phyloP scores from a whole-genome alignment of 2,329 filamentous ascomycete genomes.

The Penicillium sp. region DNA sequence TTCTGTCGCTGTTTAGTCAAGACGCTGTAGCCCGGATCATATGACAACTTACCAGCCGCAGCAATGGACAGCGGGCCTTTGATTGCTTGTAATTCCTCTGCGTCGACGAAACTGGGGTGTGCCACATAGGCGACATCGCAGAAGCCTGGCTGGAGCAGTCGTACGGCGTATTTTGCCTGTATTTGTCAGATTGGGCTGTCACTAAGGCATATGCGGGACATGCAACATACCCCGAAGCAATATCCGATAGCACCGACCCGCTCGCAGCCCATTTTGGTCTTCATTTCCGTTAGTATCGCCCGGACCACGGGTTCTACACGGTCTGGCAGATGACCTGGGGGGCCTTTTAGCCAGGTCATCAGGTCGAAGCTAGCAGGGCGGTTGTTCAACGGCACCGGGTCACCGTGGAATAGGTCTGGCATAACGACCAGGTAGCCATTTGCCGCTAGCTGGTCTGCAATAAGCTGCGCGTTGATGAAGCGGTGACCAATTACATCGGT shows the following conservation, averaged over 20 bases:
- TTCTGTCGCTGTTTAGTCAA: slow-evolving; percentile 31
- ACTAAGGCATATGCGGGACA: neutral
- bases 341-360: slow-evolving; percentile 16
- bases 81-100: slow-evolving; percentile 55
- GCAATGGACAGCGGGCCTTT: slow-evolving; percentile 57
- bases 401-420: slow-evolving; percentile 18
- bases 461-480: slow-evolving; percentile 17
- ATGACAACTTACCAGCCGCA: slow-evolving; percentile 30
- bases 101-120: slow-evolving; percentile 63
- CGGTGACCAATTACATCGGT: slow-evolving; percentile 18
- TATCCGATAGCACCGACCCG: slow-evolving; percentile 16
- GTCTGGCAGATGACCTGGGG: slow-evolving; percentile 11
- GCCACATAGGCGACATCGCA: slow-evolving; percentile 60
- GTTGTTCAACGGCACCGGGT: slow-evolving; percentile 14
- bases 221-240: slow-evolving; percentile 15
- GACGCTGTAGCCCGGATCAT: neutral
- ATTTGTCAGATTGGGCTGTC: neutral
- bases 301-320: slow-evolving; percentile 16
- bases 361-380: slow-evolving; percentile 13
- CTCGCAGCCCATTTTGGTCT: slow-evolving; percentile 10
- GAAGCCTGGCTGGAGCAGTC: slow-evolving; percentile 51
- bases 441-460: slow-evolving; percentile 17
- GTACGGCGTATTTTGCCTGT: slow-evolving; percentile 52
- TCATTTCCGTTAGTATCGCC: slow-evolving; percentile 14
- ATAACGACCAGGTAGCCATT: slow-evolving; percentile 18